These are phyloP conservation scores for Gypsophila paniculata DNA, from an alignment of 179 eudicot species.

Conservation along the genomic window DNA sequence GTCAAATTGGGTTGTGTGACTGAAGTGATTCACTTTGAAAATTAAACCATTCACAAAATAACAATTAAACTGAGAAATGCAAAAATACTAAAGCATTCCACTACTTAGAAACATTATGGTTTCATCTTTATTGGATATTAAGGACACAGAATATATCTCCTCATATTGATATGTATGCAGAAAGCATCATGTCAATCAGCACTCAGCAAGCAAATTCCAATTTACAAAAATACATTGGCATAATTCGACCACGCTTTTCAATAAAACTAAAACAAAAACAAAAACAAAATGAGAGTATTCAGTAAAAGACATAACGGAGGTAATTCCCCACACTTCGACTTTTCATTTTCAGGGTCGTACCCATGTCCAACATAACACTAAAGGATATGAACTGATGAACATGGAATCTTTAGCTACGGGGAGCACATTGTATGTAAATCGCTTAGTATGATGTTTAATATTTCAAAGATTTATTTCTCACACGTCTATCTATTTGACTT, in stretches of 20 bases:
- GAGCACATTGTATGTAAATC: background rate
- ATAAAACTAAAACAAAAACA: no score
- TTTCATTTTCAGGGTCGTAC: background rate
- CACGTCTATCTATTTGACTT: background rate
- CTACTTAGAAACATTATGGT: background rate
- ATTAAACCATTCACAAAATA: background rate
- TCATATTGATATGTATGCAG: background rate
- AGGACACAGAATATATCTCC: background rate
- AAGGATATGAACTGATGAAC: no score
- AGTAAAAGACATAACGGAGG: background rate
- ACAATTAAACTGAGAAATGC: background rate
- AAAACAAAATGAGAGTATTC: background rate
- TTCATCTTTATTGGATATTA: background rate
- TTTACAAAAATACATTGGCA: no score
- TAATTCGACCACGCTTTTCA: no score
- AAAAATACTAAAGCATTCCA: slow-evolving; percentile 5
- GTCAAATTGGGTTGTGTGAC: background rate
- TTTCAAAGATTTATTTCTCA: background rate
- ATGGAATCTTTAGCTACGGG: no score
- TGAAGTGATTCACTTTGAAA: background rate
- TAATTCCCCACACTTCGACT: background rate
- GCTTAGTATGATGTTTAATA: background rate
- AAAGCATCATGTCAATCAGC: background rate
- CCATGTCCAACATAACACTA: background rate
- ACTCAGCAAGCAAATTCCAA: no score